phyloP scores from a whole-genome alignment of 2,329 filamentous ascomycete genomes.

The Penicillium sp. region DNA sequence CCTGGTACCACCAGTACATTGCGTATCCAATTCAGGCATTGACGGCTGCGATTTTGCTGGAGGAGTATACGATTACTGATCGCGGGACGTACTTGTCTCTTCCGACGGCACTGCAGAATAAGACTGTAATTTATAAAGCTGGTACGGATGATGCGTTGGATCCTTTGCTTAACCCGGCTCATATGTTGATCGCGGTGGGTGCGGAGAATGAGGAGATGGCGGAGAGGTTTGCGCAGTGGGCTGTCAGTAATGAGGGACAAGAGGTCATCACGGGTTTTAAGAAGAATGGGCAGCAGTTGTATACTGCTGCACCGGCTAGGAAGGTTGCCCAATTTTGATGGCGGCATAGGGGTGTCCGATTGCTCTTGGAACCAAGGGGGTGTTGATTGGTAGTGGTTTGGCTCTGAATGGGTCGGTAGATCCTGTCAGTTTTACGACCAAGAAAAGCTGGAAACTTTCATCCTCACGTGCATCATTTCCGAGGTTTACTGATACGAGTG shows the following conservation, averaged over 20 bases:
- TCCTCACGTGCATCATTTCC: neutral
- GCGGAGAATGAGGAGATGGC: slow-evolving; percentile 42
- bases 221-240: slow-evolving; percentile 46
- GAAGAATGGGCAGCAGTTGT: slow-evolving; percentile 45
- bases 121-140: slow-evolving; percentile 36
- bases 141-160: slow-evolving; percentile 42
- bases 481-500: neutral
- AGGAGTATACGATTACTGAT: slow-evolving; percentile 55
- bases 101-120: slow-evolving; percentile 36
- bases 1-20: slow-evolving; percentile 55
- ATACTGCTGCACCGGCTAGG: slow-evolving; percentile 40
- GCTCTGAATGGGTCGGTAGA: neutral
- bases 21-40: slow-evolving; percentile 53
- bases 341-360: neutral
- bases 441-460: neutral
- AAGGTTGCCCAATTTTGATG: neutral
- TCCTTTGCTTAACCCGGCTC: slow-evolving; percentile 50
- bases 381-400: too few relatives aligned
- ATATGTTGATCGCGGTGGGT: slow-evolving; percentile 45
- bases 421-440: neutral
- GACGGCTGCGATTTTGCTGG: slow-evolving; percentile 45
- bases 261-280: slow-evolving; percentile 36
- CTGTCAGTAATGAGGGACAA: slow-evolving; percentile 35
- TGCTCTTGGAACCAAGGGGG: neutral
- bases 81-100: slow-evolving; percentile 51